Conservation (phyloP, 2,329 filamentous ascomycete species). For the Aspergillus novoparasiticus region DNA sequence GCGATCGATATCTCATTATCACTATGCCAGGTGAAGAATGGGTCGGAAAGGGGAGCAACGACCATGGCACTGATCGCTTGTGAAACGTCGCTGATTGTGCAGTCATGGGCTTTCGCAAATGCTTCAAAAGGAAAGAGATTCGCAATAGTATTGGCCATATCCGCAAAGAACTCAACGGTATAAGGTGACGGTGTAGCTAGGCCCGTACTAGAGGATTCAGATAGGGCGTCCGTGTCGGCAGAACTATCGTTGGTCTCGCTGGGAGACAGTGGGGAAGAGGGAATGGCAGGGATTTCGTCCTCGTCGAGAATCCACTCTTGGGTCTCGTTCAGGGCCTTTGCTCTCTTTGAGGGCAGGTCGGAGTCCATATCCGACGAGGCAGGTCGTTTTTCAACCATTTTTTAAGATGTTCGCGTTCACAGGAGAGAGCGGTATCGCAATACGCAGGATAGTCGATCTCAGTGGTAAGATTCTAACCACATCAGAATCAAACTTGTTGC, state of each 20-base stretch:
- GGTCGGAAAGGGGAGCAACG: conserved; percentile 22
- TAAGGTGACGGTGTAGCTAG: conserved; percentile 6
- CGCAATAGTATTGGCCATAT: conserved; percentile 25
- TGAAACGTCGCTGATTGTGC: conserved; percentile 20
- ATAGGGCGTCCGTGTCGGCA: neutral
- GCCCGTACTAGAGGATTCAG: neutral
- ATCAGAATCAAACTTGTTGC: neutral
- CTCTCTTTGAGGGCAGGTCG: neutral
- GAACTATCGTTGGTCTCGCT: neutral
- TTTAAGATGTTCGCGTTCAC: neutral
- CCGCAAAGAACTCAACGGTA: conserved; percentile 26
- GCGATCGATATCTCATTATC: conserved; percentile 1
- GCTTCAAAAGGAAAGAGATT: conserved; percentile 25
- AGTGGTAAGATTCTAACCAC: neutral
- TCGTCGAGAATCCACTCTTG: neutral
- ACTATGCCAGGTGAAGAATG: conserved; percentile 8
- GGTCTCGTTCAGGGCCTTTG: neutral
- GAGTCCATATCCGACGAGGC: neutral
- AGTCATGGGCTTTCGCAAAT: conserved; percentile 28
- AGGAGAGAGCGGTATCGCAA: neutral
- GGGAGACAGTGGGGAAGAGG: neutral
- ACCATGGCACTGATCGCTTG: conserved; percentile 24
- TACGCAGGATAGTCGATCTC: neutral
- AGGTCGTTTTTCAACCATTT: neutral
- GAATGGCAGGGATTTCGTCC: neutral